A percentile compares a stretch with the other conserved stretches of the same genome.
phyloP scores from a whole-genome alignment of 2,329 filamentous ascomycete genomes.

The Fusarium sp. region DNA sequence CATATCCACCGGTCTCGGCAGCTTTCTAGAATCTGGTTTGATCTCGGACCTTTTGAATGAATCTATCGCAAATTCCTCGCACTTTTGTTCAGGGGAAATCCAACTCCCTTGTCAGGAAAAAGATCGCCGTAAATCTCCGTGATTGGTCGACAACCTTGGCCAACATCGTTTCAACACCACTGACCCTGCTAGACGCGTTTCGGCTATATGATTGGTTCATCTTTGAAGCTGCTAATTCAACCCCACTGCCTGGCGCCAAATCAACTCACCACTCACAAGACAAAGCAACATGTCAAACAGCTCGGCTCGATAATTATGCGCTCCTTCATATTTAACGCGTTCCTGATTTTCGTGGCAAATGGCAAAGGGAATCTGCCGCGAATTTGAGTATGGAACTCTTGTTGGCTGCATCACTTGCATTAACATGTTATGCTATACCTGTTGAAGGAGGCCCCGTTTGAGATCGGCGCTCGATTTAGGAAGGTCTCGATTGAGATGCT shows the following conservation, averaged over 20 bases:
- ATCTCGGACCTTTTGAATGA: slow-evolving; percentile 24
- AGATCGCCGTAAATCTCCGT: slow-evolving; percentile 15
- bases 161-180: slow-evolving; percentile 23
- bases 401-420: slow-evolving; percentile 21
- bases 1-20: not conserved
- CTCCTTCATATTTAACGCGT: slow-evolving; percentile 21
- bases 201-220: slow-evolving; percentile 20
- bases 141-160: slow-evolving; percentile 20
- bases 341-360: slow-evolving; percentile 15
- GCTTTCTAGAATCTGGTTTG: not conserved
- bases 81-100: slow-evolving; percentile 34
- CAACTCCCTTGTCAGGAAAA: slow-evolving; percentile 30
- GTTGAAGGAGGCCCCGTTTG: slow-evolving; percentile 6
- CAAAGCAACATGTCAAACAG: not conserved
- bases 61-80: not conserved
- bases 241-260: slow-evolving; percentile 34
- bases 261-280: slow-evolving; percentile 27
- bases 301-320: slow-evolving; percentile 25
- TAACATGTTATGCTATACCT: slow-evolving; percentile 35
- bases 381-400: not conserved
- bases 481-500: slow-evolving; percentile 26
- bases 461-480: slow-evolving; percentile 35
- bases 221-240: slow-evolving; percentile 24
- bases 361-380: not conserved
- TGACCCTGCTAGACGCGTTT: not conserved